Evolutionary conservation across 352 stramenopile species (phyloP).

Genomic region (Pythium coloratum): DNA sequence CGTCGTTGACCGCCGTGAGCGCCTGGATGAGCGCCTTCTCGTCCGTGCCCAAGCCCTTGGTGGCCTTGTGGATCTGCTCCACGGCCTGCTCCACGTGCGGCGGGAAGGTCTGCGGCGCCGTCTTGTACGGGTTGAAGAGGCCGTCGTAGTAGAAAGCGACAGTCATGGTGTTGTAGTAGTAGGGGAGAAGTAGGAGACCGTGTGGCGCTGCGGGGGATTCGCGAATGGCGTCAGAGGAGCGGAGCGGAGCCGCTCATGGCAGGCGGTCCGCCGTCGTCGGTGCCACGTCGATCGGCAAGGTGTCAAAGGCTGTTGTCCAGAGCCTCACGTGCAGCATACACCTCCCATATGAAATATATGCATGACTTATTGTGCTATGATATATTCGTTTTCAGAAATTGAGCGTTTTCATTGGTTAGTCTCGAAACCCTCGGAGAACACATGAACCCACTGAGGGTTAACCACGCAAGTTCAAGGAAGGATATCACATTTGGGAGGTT

Average conservation of each 20-base stretch:
- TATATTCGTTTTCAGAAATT: not conserved
- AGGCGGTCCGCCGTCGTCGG: not conserved
- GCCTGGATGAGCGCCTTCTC: slow-evolving; percentile 56
- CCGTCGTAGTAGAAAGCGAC: slow-evolving; percentile 32
- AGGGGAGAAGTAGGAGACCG: not conserved
- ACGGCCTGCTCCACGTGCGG: slow-evolving; percentile 56
- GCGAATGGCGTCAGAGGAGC: slow-evolving; percentile 8
- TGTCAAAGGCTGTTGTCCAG: not conserved
- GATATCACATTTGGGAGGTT: not conserved
- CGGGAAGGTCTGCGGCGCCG: slow-evolving; percentile 28
- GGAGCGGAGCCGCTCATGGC: not conserved
- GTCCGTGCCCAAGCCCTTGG: slow-evolving; percentile 70
- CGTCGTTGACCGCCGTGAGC: slow-evolving; percentile 44
- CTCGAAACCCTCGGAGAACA: not conserved
- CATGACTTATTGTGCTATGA: not conserved
- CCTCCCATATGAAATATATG: not conserved
- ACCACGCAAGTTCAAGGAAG: not conserved
- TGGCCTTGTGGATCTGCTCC: slow-evolving; percentile 56
- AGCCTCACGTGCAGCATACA: not conserved
- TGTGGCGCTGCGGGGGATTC: slow-evolving; percentile 8
- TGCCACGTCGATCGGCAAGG: not conserved
- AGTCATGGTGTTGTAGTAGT: slow-evolving; percentile 24
- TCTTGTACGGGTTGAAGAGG: slow-evolving; percentile 24
- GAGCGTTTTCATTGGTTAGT: not conserved
- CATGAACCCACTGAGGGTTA: not conserved